Evolutionary conservation across 176 grass and related monocot genomes (phyloP).

Genomic region (Microstegium vimineum): DNA sequence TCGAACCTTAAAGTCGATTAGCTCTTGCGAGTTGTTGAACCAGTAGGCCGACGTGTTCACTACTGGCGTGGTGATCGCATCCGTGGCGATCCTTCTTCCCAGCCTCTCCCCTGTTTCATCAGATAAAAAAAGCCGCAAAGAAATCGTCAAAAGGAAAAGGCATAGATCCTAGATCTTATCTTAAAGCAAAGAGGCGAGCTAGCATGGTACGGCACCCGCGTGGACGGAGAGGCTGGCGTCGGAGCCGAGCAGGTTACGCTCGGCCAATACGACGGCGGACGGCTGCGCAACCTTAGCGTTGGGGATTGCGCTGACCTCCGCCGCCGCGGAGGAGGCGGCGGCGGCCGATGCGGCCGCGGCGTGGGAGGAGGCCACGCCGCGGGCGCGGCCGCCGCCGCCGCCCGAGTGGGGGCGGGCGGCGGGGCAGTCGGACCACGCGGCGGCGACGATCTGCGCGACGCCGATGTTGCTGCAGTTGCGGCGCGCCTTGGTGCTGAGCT

Average conservation of each 20-base stretch:
- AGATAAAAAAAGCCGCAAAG: neutral
- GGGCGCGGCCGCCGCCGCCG: constrained; percentile 48
- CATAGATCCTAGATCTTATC: constrained; percentile 35
- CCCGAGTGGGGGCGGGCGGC: constrained; percentile 31
- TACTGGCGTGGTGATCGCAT: constrained; percentile 93
- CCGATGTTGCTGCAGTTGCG: constrained; percentile 99
- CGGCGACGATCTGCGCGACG: constrained; percentile 96
- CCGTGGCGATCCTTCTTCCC: constrained; percentile 79
- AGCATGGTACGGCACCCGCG: constrained; percentile 50
- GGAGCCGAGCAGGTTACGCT: constrained; percentile 67
- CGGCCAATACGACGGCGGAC: constrained; percentile 38
- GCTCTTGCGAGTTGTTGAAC: constrained; percentile 93
- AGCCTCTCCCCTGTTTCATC: constrained; percentile 84
- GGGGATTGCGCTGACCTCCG: constrained; percentile 47
- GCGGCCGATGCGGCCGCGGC: constrained; percentile 42
- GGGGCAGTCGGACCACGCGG: constrained; percentile 75
- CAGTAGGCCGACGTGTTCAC: constrained; percentile 99
- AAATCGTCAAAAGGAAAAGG: constrained; percentile 8
- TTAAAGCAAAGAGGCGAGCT: constrained; percentile 17
- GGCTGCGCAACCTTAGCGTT: constrained; percentile 67
- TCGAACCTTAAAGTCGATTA: constrained; percentile 94
- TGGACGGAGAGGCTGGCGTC: constrained; percentile 97
- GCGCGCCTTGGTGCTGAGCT: constrained; percentile 96
- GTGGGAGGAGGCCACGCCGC: constrained; percentile 45
- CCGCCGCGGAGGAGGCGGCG: constrained; percentile 32